Percentiles rank a stretch among this genome's conserved stretches.
Evolutionary conservation across 2,329 filamentous ascomycete genomes (phyloP).

Genomic region (Teratosphaeria pseudoeucalypti): DNA sequence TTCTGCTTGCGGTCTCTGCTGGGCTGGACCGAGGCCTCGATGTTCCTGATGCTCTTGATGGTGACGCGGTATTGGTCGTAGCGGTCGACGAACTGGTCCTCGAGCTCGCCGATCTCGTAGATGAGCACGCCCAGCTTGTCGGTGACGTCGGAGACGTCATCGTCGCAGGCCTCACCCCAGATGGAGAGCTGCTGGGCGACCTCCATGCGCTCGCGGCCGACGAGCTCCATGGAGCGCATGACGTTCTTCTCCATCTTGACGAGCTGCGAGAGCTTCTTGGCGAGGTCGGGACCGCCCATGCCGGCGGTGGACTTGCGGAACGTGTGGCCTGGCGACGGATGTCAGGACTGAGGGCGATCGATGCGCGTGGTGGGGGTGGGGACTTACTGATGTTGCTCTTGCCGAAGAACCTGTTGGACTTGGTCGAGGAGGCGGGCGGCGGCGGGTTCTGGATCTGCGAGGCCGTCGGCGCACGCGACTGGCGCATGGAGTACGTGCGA

Average conservation of each 20-base stretch:
- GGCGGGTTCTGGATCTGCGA: constrained; percentile 86
- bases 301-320: constrained; percentile 66
- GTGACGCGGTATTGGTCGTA: constrained; percentile 99
- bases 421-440: constrained; percentile 82
- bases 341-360: background rate
- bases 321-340: constrained; percentile 47
- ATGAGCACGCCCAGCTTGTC: constrained; percentile 97
- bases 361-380: background rate
- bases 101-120: constrained; percentile 96
- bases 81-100: constrained; percentile 95
- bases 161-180: constrained; percentile 91
- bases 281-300: constrained; percentile 74
- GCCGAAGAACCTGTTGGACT: constrained; percentile 81
- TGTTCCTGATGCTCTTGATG: constrained; percentile 98
- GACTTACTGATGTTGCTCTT: constrained; percentile 70
- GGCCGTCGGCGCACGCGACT: constrained; percentile 88
- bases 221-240: constrained; percentile 94
- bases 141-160: constrained; percentile 96
- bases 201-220: constrained; percentile 94
- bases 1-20: constrained; percentile 98
- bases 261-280: constrained; percentile 93
- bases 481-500: constrained; percentile 98
- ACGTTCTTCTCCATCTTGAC: constrained; percentile 99
- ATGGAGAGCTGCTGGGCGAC: constrained; percentile 98
- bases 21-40: constrained; percentile 95